phyloP scores from a whole-genome alignment of 169 alveolate species.

The Eimeria tenella region DNA sequence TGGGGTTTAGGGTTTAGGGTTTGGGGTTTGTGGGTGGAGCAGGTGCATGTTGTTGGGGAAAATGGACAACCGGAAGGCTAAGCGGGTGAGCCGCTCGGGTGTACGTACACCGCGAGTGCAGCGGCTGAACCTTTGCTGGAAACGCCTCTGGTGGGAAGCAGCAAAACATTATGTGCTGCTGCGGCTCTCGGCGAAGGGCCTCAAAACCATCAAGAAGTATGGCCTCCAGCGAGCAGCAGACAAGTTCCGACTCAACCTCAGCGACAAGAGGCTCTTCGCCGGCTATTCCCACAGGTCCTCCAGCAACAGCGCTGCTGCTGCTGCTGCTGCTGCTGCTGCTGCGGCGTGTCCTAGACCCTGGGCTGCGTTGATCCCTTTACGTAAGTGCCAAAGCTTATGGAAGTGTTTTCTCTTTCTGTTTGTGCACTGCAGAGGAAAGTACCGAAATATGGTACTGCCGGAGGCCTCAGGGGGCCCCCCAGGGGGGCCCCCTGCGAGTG shows the following conservation, averaged over 20 bases:
- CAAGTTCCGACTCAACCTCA: constrained; percentile 86
- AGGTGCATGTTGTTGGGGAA: constrained; percentile 92
- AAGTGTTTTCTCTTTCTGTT: too few species aligned
- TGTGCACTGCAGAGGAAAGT: too few species aligned
- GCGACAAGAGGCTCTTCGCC: constrained; percentile 88
- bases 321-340: constrained; percentile 24
- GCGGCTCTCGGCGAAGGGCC: constrained; percentile 88
- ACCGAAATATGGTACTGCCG: too few species aligned
- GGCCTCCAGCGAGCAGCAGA: constrained; percentile 90
- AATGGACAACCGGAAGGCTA: constrained; percentile 91
- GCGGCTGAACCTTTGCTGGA: constrained; percentile 88
- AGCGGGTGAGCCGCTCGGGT: constrained; percentile 87
- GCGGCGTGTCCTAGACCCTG: neutral
- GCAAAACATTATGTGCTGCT: constrained; percentile 86
- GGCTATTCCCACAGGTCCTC: constrained; percentile 82
- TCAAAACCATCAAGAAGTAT: constrained; percentile 88
- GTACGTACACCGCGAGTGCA: constrained; percentile 86
- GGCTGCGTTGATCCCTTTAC: too few species aligned
- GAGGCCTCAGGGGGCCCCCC: too few species aligned
- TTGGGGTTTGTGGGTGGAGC: neutral
- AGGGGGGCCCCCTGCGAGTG: too few species aligned
- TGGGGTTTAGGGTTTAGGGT: neutral
- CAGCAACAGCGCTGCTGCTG: neutral
- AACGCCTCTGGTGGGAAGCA: constrained; percentile 88
- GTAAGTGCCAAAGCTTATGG: too few species aligned